These are phyloP conservation scores for Epicoccum nigrum DNA, from an alignment of 2,329 filamentous ascomycete genomes.

Conservation along the genomic window DNA sequence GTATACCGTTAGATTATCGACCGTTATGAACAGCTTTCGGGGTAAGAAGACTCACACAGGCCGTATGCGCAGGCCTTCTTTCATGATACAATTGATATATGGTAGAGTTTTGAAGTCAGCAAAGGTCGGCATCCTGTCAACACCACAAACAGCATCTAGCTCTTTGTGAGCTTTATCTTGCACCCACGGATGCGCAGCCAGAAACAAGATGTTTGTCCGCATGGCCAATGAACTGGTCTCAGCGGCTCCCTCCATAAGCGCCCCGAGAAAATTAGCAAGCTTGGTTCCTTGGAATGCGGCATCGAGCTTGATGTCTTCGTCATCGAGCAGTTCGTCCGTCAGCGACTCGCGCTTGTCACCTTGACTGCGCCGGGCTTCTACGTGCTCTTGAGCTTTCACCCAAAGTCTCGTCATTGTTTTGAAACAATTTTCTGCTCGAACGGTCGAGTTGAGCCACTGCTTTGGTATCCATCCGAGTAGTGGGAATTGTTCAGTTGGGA, in stretches of 20 bases:
- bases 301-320: conserved; percentile 18
- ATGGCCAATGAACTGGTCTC: conserved; percentile 29
- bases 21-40: not conserved
- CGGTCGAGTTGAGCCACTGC: conserved; percentile 19
- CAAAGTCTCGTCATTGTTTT: conserved; percentile 22
- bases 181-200: conserved; percentile 31
- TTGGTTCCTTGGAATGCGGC: conserved; percentile 20
- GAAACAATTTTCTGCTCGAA: conserved; percentile 24
- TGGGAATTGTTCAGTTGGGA: conserved; percentile 32
- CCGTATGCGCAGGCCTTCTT: conserved; percentile 33
- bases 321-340: conserved; percentile 34
- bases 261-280: conserved; percentile 28
- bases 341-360: conserved; percentile 33
- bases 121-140: conserved; percentile 26
- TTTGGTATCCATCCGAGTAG: conserved; percentile 32
- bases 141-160: conserved; percentile 26
- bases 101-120: conserved; percentile 35
- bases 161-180: conserved; percentile 29
- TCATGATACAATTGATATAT: conserved; percentile 41
- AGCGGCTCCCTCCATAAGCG: conserved; percentile 29
- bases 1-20: conserved; percentile 4
- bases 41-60: conserved; percentile 30
- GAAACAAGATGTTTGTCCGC: conserved; percentile 29
- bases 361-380: conserved; percentile 25
- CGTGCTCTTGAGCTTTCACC: conserved; percentile 22